Evolutionary conservation across 2,329 filamentous ascomycete species (phyloP).

Genomic region (Diaporthe sp.): DNA sequence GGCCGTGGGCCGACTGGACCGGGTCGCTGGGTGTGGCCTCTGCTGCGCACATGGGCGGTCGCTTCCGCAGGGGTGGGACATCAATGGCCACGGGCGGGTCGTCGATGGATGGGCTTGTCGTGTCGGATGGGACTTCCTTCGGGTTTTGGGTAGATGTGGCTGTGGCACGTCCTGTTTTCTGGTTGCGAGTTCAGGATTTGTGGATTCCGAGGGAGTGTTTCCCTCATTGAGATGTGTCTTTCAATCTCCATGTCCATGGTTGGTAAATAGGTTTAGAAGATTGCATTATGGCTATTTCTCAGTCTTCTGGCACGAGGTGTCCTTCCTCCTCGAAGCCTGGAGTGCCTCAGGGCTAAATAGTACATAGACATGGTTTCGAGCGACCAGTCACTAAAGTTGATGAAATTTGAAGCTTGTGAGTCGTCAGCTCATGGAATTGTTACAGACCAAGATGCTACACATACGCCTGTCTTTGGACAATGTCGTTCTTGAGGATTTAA

Average conservation of each 20-base stretch:
- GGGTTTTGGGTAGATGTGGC: background rate
- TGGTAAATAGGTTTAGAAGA: too few species aligned
- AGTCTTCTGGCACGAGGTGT: rapidly evolving
- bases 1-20: background rate
- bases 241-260: background rate
- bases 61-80: background rate
- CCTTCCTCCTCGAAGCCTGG: rapidly evolving
- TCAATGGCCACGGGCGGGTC: background rate
- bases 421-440: too few species aligned
- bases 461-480: too few species aligned
- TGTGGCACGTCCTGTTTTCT: background rate
- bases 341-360: too few species aligned
- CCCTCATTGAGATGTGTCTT: background rate
- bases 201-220: background rate
- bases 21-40: background rate
- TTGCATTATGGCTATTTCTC: background rate
- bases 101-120: background rate
- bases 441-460: too few species aligned
- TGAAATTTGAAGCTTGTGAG: too few species aligned
- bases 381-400: too few species aligned
- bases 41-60: background rate
- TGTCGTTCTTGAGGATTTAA: too few species aligned
- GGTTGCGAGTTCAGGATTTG: background rate
- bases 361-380: background rate
- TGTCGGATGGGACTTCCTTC: background rate